Conservation (phyloP, 257 asterid species). For the Capsicum chinense region DNA sequence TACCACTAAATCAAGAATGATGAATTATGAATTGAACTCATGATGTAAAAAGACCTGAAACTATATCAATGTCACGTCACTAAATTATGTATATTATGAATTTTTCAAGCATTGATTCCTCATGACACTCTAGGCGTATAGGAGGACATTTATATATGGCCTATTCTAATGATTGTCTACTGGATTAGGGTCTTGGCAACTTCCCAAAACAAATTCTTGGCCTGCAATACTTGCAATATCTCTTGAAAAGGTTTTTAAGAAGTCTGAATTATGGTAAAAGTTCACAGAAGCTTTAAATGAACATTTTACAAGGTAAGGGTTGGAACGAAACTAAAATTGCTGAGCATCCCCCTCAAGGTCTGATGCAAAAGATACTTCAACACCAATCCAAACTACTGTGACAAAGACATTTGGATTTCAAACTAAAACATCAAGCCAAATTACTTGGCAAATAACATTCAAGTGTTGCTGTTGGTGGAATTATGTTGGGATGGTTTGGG, state of each 20-base stretch:
- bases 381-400: no score
- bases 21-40: neutral
- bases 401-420: no score
- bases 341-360: no score
- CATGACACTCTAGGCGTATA: neutral
- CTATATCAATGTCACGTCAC: neutral
- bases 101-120: neutral
- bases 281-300: neutral
- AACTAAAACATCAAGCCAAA: no score
- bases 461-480: neutral
- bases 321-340: neutral
- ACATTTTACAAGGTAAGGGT: neutral
- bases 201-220: neutral
- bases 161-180: neutral
- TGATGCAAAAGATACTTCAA: neutral
- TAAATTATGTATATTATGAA: neutral
- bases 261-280: neutral
- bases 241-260: neutral
- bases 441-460: no score
- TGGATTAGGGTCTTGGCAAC: neutral
- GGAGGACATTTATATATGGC: neutral
- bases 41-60: neutral
- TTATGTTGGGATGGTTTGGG: no score
- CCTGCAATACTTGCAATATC: neutral
- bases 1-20: neutral